Conservation (phyloP, 768 basidiomycete genomes). For the Gloeostereum incarnatum region DNA sequence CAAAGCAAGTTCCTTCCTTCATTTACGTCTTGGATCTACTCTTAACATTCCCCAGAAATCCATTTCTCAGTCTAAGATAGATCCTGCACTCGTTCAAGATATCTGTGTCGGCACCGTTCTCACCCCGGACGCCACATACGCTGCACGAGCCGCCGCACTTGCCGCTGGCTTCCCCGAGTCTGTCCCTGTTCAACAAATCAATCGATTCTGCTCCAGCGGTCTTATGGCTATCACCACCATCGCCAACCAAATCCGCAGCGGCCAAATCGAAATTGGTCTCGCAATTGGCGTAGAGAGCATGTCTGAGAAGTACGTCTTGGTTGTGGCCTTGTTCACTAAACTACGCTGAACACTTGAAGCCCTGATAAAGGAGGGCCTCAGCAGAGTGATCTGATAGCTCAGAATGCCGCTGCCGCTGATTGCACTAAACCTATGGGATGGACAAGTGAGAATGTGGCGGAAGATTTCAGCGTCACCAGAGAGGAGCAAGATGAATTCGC, state of each 20-base stretch:
- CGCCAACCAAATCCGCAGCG: conserved; percentile 64
- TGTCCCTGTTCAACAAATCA: conserved; percentile 65
- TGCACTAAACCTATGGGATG: conserved; percentile 76
- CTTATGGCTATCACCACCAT: conserved; percentile 79
- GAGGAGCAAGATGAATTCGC: conserved; percentile 72
- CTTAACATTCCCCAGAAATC: conserved; percentile 32
- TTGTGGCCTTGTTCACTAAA: neutral
- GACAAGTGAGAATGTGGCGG: conserved; percentile 83
- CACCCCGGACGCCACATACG: conserved; percentile 54
- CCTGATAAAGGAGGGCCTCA: conserved; percentile 54
- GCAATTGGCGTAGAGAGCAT: conserved; percentile 85
- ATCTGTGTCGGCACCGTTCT: conserved; percentile 77
- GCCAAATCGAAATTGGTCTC: conserved; percentile 76
- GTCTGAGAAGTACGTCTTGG: conserved; percentile 53
- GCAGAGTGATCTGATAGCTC: conserved; percentile 53
- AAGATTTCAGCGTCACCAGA: conserved; percentile 61
- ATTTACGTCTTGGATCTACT: conserved; percentile 7
- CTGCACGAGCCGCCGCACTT: conserved; percentile 64
- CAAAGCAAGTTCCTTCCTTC: conserved; percentile 32
- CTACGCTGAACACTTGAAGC: conserved; percentile 23
- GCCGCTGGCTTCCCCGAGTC: conserved; percentile 77
- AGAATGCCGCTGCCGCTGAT: conserved; percentile 47
- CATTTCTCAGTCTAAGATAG: conserved; percentile 46
- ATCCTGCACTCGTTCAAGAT: conserved; percentile 61
- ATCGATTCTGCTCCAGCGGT: conserved; percentile 78